phyloP scores from a whole-genome alignment of 768 basidiomycete genomes.

The Heimioporus sp. region DNA sequence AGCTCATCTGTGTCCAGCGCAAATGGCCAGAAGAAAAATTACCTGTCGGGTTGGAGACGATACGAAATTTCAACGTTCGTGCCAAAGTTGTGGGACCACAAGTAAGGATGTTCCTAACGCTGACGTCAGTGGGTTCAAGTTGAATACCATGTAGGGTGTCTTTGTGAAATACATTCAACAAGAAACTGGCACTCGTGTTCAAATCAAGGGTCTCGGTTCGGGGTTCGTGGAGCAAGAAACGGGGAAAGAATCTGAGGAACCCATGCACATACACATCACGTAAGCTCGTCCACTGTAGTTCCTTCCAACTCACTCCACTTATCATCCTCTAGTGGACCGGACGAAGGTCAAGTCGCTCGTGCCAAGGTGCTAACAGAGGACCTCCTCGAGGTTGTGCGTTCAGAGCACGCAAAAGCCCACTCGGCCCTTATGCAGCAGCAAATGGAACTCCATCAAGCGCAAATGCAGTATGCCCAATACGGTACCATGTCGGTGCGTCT shows the following conservation, averaged over 20 bases:
- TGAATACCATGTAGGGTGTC: constrained; percentile 52
- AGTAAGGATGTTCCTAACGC: constrained; percentile 41
- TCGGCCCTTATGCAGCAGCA: constrained; percentile 66
- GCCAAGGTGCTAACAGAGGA: constrained; percentile 89
- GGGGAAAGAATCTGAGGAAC: constrained; percentile 82
- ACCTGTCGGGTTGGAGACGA: constrained; percentile 81
- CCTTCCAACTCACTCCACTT: constrained; percentile 15
- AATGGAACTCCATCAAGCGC: constrained; percentile 84
- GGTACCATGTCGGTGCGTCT: constrained; percentile 52
- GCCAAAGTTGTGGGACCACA: constrained; percentile 97
- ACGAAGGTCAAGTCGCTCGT: constrained; percentile 80
- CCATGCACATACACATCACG: constrained; percentile 92
- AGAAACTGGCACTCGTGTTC: constrained; percentile 93
- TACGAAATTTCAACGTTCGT: constrained; percentile 95
- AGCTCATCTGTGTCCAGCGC: constrained; percentile 45
- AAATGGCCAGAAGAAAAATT: constrained; percentile 99
- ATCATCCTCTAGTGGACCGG: constrained; percentile 55
- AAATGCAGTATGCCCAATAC: constrained; percentile 77
- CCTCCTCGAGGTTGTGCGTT: constrained; percentile 81
- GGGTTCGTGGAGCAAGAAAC: constrained; percentile 95
- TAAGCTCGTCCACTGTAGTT: constrained; percentile 35
- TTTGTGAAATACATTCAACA: constrained; percentile 99
- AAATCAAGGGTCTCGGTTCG: constrained; percentile 93
- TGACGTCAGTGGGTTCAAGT: neutral
- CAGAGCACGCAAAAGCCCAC: constrained; percentile 84